These are phyloP conservation scores for Sphaerulina populicola DNA, from an alignment of 2,329 filamentous ascomycete genomes.

Conservation along the genomic window DNA sequence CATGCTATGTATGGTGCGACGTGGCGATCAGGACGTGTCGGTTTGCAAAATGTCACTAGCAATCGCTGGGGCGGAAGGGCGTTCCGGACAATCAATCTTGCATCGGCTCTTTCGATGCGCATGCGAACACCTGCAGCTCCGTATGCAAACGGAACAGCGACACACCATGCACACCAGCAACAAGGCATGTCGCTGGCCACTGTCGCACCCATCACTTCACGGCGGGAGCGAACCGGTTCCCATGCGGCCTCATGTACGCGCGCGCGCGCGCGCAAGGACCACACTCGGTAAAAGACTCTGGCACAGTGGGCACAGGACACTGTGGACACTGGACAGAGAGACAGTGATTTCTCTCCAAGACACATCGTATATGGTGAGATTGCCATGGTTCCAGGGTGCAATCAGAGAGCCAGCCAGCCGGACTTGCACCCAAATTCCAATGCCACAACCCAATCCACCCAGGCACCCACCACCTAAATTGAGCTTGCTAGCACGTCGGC, in stretches of 20 bases:
- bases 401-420: too few relatives aligned
- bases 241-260: neutral
- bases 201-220: neutral
- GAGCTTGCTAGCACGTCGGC: too few relatives aligned
- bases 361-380: too few relatives aligned
- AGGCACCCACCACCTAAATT: too few relatives aligned
- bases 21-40: slow-evolving; percentile 3
- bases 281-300: too few relatives aligned
- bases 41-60: slow-evolving; percentile 1
- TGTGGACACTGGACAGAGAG: neutral
- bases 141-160: slow-evolving; percentile 10
- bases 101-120: neutral
- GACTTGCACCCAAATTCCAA: too few relatives aligned
- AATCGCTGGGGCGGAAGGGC: slow-evolving; percentile 2
- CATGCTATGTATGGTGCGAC: neutral
- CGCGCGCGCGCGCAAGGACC: neutral
- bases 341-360: too few relatives aligned
- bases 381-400: too few relatives aligned
- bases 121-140: slow-evolving; percentile 7
- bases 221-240: neutral
- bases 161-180: slow-evolving; percentile 12
- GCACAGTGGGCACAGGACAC: too few relatives aligned
- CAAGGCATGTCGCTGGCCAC: slow-evolving; percentile 1
- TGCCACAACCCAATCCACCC: too few relatives aligned
- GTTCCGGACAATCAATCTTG: slow-evolving; percentile 9